Conservation (phyloP, 139 green algal genomes). For the Asterochloris sp. region DNA sequence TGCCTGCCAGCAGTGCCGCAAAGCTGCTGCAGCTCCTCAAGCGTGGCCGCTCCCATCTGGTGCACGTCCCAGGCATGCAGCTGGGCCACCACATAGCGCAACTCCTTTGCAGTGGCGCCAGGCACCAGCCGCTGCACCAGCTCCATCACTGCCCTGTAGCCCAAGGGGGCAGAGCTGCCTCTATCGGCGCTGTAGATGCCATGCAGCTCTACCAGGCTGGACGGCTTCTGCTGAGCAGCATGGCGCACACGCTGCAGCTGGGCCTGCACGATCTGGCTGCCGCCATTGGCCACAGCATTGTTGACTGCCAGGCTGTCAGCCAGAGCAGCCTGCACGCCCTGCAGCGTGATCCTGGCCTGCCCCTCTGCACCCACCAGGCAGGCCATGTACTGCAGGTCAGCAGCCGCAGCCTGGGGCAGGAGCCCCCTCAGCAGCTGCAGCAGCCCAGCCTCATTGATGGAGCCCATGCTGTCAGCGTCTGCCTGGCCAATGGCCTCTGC, state of each 20-base stretch:
- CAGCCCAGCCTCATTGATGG: not conserved
- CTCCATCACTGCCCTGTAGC: not conserved
- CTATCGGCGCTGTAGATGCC: not conserved
- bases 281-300: not conserved
- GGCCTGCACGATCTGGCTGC: not conserved
- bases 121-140: not conserved
- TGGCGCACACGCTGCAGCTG: not conserved
- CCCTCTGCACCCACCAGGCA: slow-evolving; percentile 34
- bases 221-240: too few relatives aligned
- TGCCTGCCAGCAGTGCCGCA: too few relatives aligned
- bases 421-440: not conserved
- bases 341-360: slow-evolving; percentile 30
- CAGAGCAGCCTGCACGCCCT: slow-evolving; percentile 35
- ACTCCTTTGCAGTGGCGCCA: not conserved
- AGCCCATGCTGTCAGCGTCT: slow-evolving; percentile 1
- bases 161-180: not conserved
- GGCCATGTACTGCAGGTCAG: slow-evolving; percentile 1
- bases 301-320: not conserved
- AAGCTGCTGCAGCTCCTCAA: not conserved
- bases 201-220: too few relatives aligned
- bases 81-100: not conserved
- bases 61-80: not conserved
- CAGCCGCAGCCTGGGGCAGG: not conserved
- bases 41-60: not conserved
- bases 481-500: not conserved